Conservation (phyloP, 2,329 filamentous ascomycete species). For the Helminthosporium solani region DNA sequence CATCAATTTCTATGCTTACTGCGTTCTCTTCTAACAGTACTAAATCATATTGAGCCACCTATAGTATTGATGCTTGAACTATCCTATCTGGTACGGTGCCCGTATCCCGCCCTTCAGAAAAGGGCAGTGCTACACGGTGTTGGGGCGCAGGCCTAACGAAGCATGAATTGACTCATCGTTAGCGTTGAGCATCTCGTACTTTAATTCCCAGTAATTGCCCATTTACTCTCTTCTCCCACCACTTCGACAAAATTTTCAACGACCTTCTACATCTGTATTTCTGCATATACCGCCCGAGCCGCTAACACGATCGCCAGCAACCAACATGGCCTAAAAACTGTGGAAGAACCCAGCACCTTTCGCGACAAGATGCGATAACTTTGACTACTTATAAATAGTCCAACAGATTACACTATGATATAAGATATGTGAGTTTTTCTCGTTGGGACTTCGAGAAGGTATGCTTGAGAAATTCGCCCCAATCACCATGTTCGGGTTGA, state of each 20-base stretch:
- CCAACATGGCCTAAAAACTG: not conserved
- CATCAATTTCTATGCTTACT: no score
- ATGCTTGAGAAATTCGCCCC: not conserved
- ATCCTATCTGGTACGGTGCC: no score
- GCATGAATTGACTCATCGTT: no score
- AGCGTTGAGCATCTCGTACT: no score
- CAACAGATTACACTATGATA: not conserved
- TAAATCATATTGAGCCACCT: no score
- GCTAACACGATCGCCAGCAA: not conserved
- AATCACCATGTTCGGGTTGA: not conserved
- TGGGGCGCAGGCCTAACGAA: no score
- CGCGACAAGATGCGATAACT: not conserved
- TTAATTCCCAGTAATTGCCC: not conserved
- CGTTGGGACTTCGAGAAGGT: not conserved
- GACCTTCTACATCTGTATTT: not conserved
- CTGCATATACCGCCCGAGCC: not conserved
- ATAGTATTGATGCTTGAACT: no score
- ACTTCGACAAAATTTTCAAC: not conserved
- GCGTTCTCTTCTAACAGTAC: no score
- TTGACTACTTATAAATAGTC: not conserved
- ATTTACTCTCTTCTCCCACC: not conserved
- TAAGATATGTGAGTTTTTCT: not conserved
- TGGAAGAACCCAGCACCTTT: not conserved
- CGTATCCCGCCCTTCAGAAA: no score
- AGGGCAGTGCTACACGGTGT: no score